phyloP scores from a whole-genome alignment of 2,329 filamentous ascomycete genomes.

The Apiospora arundinis region DNA sequence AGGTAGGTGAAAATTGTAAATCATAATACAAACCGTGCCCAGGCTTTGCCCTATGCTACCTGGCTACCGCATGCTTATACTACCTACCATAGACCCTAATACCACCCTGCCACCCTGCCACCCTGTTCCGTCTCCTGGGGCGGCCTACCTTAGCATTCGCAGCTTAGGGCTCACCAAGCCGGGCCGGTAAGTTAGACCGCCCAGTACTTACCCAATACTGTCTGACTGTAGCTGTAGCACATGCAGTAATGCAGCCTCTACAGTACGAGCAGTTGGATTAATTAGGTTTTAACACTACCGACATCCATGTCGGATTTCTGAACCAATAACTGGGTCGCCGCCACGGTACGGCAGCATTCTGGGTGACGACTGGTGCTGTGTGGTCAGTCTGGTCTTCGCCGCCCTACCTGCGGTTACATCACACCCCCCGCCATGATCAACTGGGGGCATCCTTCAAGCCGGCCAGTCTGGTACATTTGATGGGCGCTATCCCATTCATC shows the following conservation, averaged over 20 bases:
- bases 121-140: background rate
- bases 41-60: background rate
- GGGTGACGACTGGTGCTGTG: too few species aligned
- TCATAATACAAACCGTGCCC: background rate
- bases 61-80: background rate
- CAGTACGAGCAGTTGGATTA: background rate
- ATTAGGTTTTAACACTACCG: constrained; percentile 7
- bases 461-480: background rate
- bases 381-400: background rate
- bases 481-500: constrained; percentile 4
- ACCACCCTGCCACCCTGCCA: too few species aligned
- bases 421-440: constrained; percentile 12
- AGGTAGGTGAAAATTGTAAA: background rate
- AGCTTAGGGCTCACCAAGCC: background rate
- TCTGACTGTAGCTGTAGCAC: background rate
- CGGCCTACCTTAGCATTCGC: background rate
- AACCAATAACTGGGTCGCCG: constrained; percentile 1
- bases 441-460: constrained; percentile 1
- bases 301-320: constrained; percentile 2
- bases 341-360: constrained; percentile 5
- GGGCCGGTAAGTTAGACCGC: background rate
- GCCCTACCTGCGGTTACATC: constrained; percentile 13
- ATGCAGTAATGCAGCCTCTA: background rate
- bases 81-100: background rate
- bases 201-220: background rate